These are phyloP conservation scores for Fusarium ambrosium DNA, from an alignment of 2,329 filamentous ascomycete genomes.

Conservation along the genomic window DNA sequence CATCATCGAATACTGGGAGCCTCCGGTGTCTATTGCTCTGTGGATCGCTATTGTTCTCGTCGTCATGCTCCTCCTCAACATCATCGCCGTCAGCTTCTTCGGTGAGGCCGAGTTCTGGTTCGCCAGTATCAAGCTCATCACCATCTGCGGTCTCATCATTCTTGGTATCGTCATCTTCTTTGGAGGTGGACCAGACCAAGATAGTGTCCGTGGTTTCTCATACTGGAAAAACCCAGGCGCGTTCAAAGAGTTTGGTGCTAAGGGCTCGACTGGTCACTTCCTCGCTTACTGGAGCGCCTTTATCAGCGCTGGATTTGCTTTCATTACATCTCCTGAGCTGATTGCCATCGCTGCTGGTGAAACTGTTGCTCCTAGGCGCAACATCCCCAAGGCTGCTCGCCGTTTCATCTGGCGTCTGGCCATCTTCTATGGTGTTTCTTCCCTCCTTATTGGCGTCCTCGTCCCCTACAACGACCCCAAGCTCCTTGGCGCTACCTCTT, in stretches of 20 bases:
- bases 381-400: constrained; percentile 49
- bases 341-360: constrained; percentile 50
- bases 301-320: constrained; percentile 63
- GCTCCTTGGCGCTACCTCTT: constrained; percentile 61
- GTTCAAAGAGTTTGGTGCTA: constrained; percentile 63
- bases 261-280: constrained; percentile 65
- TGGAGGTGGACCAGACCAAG: constrained; percentile 66
- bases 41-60: constrained; percentile 72
- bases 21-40: constrained; percentile 64
- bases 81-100: constrained; percentile 69
- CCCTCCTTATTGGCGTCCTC: constrained; percentile 29
- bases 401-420: constrained; percentile 50
- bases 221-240: constrained; percentile 59
- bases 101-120: constrained; percentile 75
- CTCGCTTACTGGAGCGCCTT: constrained; percentile 72
- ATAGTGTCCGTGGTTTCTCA: constrained; percentile 57
- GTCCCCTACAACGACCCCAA: constrained; percentile 56
- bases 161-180: constrained; percentile 61
- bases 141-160: constrained; percentile 70
- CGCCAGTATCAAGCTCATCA: constrained; percentile 70
- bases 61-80: constrained; percentile 68
- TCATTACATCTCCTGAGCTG: constrained; percentile 45
- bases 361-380: constrained; percentile 50
- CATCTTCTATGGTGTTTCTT: constrained; percentile 45
- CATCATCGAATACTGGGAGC: constrained; percentile 72